Conservation (phyloP, 306 rosid genomes). For the Hippophae tibetana region DNA sequence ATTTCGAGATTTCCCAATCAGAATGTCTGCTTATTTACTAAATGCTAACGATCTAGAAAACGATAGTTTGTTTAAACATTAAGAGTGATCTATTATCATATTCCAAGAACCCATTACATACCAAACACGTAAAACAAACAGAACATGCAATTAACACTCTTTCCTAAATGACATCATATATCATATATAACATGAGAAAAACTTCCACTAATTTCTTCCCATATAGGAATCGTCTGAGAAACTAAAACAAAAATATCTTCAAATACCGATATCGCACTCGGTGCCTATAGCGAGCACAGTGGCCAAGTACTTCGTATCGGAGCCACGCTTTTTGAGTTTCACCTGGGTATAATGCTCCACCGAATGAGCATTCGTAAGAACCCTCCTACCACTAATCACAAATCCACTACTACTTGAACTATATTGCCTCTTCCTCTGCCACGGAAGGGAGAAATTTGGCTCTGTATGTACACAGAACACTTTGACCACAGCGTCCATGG, state of each 20-base stretch:
- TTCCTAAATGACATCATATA: too few species aligned
- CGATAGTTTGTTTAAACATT: too few species aligned
- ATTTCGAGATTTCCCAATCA: too few species aligned
- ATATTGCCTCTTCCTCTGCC: conserved; percentile 93
- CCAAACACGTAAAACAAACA: not conserved
- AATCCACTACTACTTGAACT: conserved; percentile 94
- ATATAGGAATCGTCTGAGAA: not conserved
- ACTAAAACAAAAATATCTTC: not conserved
- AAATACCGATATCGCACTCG: conserved; percentile 73
- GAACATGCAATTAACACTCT: not conserved
- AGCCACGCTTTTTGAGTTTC: conserved; percentile 94
- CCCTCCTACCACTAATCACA: conserved; percentile 68
- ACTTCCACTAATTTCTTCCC: too few species aligned
- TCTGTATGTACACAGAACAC: conserved; percentile 88
- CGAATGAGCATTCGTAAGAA: conserved; percentile 88
- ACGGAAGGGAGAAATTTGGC: conserved; percentile 89
- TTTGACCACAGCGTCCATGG: conserved; percentile 92
- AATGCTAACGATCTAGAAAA: too few species aligned
- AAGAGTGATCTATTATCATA: too few species aligned
- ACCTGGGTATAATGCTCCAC: conserved; percentile 92
- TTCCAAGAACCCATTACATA: not conserved
- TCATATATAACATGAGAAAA: too few species aligned
- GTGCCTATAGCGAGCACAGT: conserved; percentile 96
- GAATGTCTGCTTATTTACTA: too few species aligned
- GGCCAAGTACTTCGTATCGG: conserved; percentile 89